These are phyloP conservation scores for Leishmania gerbilli DNA, from an alignment of 208 protist genomes.

Conservation along the genomic window DNA sequence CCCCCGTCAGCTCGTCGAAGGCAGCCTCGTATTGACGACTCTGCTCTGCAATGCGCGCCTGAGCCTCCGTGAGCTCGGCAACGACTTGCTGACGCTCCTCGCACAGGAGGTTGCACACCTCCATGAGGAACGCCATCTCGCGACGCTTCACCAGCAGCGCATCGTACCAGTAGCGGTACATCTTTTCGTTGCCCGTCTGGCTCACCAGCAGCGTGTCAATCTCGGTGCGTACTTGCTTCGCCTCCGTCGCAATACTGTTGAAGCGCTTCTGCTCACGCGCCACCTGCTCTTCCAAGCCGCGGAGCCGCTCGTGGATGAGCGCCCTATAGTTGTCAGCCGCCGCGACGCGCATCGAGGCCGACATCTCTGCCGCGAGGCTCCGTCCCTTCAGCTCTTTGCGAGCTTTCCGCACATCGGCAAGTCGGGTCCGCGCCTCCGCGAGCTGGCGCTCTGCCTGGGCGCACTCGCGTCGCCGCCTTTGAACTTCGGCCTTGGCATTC, in stretches of 20 bases:
- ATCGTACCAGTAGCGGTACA: constrained; percentile 81
- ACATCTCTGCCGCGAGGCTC: background rate
- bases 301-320: constrained; percentile 69
- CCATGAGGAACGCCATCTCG: constrained; percentile 93
- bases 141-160: constrained; percentile 90
- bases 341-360: constrained; percentile 15
- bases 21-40: constrained; percentile 59
- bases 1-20: constrained; percentile 74
- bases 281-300: constrained; percentile 88
- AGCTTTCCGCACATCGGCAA: constrained; percentile 31
- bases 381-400: constrained; percentile 17
- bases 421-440: constrained; percentile 26
- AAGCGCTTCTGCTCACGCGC: constrained; percentile 86
- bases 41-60: constrained; percentile 45
- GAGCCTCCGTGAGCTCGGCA: constrained; percentile 46
- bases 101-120: constrained; percentile 86
- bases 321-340: constrained; percentile 14
- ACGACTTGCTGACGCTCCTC: constrained; percentile 77
- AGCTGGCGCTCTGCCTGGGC: constrained; percentile 47
- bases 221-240: constrained; percentile 72
- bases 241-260: constrained; percentile 68
- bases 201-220: constrained; percentile 92
- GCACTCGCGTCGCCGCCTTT: constrained; percentile 49
- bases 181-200: constrained; percentile 86
- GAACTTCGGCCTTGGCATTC: constrained; percentile 38